Conservation (phyloP, 179 eudicot species). For the Drosera spatulata region DNA sequence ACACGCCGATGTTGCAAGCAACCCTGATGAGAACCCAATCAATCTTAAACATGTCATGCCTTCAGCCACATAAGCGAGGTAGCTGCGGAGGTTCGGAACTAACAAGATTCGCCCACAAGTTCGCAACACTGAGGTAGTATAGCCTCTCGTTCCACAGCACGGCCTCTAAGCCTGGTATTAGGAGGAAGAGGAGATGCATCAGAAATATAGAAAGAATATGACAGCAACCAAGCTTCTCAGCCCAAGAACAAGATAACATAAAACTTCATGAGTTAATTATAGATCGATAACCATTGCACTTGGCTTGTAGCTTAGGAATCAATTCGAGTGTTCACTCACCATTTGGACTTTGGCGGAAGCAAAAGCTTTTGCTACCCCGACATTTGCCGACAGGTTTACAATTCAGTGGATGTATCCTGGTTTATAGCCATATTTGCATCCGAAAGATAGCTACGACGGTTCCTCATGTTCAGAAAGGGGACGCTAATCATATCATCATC, state of each 20-base stretch:
- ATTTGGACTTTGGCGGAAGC: too few relatives aligned
- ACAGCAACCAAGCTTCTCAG: not conserved
- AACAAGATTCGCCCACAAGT: slow-evolving; percentile 70
- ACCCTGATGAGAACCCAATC: too few relatives aligned
- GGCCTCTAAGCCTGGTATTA: slow-evolving; percentile 40
- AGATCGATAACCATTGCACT: too few relatives aligned
- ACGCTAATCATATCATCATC: not conserved
- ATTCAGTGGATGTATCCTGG: too few relatives aligned
- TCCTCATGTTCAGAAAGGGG: not conserved
- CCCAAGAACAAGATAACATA: not conserved
- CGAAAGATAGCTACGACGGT: too few relatives aligned
- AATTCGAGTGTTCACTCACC: too few relatives aligned
- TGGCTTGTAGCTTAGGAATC: too few relatives aligned
- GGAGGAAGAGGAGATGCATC: not conserved
- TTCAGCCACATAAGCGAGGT: slow-evolving; percentile 29
- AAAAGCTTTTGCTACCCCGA: too few relatives aligned
- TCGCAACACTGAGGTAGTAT: slow-evolving; percentile 53
- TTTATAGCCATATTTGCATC: too few relatives aligned
- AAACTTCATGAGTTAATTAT: too few relatives aligned
- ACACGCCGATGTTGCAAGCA: too few relatives aligned
- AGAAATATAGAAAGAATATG: not conserved
- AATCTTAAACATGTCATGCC: not conserved
- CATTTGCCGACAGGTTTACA: too few relatives aligned
- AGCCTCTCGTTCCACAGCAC: slow-evolving; percentile 41
- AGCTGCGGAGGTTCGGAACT: slow-evolving; percentile 49